These are phyloP conservation scores for Jatropha podagrica DNA, from an alignment of 441 rosid species.

Conservation along the genomic window DNA sequence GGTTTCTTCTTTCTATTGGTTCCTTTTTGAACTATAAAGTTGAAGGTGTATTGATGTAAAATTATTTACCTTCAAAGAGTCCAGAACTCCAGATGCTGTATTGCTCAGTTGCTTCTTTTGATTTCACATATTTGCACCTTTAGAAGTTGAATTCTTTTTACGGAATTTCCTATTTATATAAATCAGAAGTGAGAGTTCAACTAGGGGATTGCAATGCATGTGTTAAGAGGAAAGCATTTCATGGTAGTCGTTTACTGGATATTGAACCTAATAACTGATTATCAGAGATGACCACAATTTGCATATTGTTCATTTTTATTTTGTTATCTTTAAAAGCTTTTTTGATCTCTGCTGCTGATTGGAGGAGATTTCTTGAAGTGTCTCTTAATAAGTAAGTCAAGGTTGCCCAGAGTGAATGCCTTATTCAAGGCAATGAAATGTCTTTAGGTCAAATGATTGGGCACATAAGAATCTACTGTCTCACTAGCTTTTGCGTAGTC, in stretches of 20 bases:
- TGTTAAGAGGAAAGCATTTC: neutral
- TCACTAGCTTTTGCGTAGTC: neutral
- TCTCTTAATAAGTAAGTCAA: neutral
- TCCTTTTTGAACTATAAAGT: neutral
- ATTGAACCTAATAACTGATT: too few relatives aligned
- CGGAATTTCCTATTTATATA: neutral
- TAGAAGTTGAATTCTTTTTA: neutral
- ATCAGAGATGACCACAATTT: neutral
- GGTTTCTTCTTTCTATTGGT: neutral
- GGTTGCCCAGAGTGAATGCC: neutral
- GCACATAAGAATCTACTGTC: neutral
- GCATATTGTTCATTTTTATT: neutral
- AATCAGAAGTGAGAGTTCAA: neutral
- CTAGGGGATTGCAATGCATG: neutral
- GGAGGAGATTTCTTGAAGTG: neutral
- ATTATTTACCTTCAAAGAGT: too few relatives aligned
- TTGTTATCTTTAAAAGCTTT: neutral
- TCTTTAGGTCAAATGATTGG: slow-evolving; percentile 1
- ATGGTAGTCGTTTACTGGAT: neutral
- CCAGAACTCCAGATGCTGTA: neutral
- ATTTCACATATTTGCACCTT: neutral
- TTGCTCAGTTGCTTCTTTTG: neutral
- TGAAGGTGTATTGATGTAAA: neutral
- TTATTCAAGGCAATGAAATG: neutral
- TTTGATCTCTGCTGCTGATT: neutral